Evolutionary conservation across 2,329 filamentous ascomycete genomes (phyloP).

Genomic region (Periconia macrospinosa): DNA sequence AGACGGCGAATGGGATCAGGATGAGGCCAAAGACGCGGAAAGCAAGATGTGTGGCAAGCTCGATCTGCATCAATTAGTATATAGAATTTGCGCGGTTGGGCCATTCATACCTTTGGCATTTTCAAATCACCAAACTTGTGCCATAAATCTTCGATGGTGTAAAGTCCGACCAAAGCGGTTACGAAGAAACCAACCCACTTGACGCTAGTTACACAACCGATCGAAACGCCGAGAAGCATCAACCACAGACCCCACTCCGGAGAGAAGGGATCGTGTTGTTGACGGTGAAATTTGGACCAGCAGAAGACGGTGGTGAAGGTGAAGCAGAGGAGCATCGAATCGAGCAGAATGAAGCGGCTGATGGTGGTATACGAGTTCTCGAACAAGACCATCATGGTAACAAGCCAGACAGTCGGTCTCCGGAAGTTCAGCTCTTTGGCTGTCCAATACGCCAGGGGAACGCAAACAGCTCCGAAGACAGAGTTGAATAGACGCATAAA

Average conservation of each 20-base stretch:
- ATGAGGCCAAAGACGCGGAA: constrained; percentile 87
- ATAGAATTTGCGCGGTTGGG: not conserved
- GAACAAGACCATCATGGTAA: constrained; percentile 95
- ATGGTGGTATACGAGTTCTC: constrained; percentile 99
- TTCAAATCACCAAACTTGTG: constrained; percentile 93
- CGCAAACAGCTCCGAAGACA: constrained; percentile 86
- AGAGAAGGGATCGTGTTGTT: constrained; percentile 83
- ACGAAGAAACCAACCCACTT: constrained; percentile 98
- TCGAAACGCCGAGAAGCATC: constrained; percentile 88
- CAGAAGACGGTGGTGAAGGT: constrained; percentile 97
- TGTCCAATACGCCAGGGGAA: constrained; percentile 94
- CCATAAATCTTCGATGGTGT: constrained; percentile 97
- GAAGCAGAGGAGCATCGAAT: constrained; percentile 98
- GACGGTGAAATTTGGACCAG: constrained; percentile 94
- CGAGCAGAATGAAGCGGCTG: constrained; percentile 94
- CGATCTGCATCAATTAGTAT: constrained; percentile 48
- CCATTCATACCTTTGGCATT: constrained; percentile 71
- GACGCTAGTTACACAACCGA: constrained; percentile 97
- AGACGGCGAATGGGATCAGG: constrained; percentile 83
- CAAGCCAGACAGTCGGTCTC: constrained; percentile 87
- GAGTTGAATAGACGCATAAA: constrained; percentile 99
- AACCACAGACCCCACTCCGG: constrained; percentile 94
- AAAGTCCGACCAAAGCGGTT: constrained; percentile 90
- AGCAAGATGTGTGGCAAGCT: constrained; percentile 74
- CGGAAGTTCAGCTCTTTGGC: constrained; percentile 87